phyloP scores from a whole-genome alignment of 2,329 filamentous ascomycete genomes.

The Neurospora crassa region DNA sequence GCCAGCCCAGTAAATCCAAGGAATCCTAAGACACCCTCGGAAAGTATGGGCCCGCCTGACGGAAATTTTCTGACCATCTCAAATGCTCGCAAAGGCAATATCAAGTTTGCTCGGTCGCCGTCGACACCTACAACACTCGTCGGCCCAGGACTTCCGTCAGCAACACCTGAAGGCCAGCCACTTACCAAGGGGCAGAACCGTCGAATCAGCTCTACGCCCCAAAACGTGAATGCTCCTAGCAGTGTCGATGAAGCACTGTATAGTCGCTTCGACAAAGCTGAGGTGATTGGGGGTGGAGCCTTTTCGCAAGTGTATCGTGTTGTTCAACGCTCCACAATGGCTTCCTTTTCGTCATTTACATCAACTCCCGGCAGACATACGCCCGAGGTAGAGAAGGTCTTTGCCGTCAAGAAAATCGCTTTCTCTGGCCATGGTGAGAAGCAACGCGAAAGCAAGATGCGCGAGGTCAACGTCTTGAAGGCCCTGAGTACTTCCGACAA shows the following conservation, averaged over 20 bases:
- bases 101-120: conserved; percentile 41
- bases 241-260: conserved; percentile 68
- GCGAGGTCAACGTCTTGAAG: conserved; percentile 73
- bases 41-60: conserved; percentile 65
- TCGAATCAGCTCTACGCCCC: conserved; percentile 55
- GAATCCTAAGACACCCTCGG: conserved; percentile 54
- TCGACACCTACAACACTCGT: conserved; percentile 66
- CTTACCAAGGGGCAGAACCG: conserved; percentile 13
- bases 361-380: conserved; percentile 33
- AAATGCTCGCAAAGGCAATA: conserved; percentile 34
- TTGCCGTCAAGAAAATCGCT: conserved; percentile 89
- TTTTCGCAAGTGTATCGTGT: conserved; percentile 91
- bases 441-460: conserved; percentile 74
- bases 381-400: conserved; percentile 52
- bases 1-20: conserved; percentile 51
- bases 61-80: conserved; percentile 79
- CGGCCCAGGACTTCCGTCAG: conserved; percentile 48
- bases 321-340: conserved; percentile 25
- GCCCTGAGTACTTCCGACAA: conserved; percentile 74
- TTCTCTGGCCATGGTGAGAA: conserved; percentile 66
- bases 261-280: conserved; percentile 70
- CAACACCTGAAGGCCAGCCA: neutral
- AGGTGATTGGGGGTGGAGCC: conserved; percentile 75
- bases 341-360: conserved; percentile 23
- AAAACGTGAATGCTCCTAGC: conserved; percentile 59